phyloP scores from a whole-genome alignment of 108 stramenopile genomes.

The Pelagomonas calceolata region DNA sequence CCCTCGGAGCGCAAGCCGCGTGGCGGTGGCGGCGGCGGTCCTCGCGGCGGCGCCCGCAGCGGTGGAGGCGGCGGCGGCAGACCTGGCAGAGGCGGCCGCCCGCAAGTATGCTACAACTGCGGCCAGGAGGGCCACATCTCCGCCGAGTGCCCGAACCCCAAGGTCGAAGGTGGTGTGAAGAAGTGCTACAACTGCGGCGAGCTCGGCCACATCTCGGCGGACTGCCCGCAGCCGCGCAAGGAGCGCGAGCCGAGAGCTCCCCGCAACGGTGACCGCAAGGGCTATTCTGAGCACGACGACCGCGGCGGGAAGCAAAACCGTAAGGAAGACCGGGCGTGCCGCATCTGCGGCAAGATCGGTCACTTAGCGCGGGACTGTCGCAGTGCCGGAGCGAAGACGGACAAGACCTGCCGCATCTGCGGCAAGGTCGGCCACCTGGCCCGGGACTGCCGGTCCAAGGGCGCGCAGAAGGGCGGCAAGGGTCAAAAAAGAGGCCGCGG shows the following conservation, averaged over 20 bases:
- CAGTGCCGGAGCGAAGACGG: not conserved
- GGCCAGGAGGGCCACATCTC: conserved; percentile 32
- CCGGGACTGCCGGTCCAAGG: not conserved
- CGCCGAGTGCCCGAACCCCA: conserved; percentile 39
- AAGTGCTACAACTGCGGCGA: conserved; percentile 57
- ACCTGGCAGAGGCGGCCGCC: too few relatives aligned
- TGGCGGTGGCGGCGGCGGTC: too few relatives aligned
- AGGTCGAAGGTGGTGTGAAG: conserved; percentile 65
- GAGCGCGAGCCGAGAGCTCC: too few relatives aligned
- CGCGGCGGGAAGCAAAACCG: conserved; percentile 64
- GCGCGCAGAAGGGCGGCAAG: not conserved
- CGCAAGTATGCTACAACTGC: not conserved
- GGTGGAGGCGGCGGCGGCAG: too few relatives aligned
- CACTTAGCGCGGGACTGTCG: conserved; percentile 29
- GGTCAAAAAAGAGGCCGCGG: not conserved
- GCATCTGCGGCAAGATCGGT: conserved; percentile 46
- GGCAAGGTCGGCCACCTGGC: not conserved
- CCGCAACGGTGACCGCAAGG: too few relatives aligned
- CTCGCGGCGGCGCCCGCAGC: too few relatives aligned
- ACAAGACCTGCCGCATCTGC: not conserved
- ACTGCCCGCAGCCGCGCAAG: too few relatives aligned
- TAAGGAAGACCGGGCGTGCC: conserved; percentile 55
- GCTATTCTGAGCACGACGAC: conserved; percentile 47
- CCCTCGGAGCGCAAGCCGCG: too few relatives aligned
- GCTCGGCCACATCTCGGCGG: conserved; percentile 53